phyloP scores from a whole-genome alignment of 345 rosid genomes.

The Brassica cretica region DNA sequence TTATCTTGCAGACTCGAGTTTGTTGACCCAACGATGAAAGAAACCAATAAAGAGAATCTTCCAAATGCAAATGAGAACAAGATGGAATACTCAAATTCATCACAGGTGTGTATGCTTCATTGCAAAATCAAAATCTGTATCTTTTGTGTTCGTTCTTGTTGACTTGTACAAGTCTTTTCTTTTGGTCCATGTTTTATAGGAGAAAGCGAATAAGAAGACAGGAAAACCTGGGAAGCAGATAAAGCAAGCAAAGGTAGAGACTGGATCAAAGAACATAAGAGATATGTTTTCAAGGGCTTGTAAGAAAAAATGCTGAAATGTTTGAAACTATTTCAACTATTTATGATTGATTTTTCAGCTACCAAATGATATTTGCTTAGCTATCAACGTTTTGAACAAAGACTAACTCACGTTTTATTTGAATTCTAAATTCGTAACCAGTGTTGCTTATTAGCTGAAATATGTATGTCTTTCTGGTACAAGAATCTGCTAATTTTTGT shows the following conservation, averaged over 20 bases:
- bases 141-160: neutral
- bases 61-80: conserved; percentile 37
- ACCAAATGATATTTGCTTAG: neutral
- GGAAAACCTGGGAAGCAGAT: conserved; percentile 56
- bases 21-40: conserved; percentile 41
- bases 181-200: conserved; percentile 42
- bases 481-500: no score
- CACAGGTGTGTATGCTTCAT: conserved; percentile 50
- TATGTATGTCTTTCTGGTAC: neutral
- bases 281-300: conserved; percentile 88
- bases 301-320: conserved; percentile 44
- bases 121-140: no score
- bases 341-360: neutral
- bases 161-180: neutral
- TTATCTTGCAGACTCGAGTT: conserved; percentile 54
- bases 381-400: neutral
- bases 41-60: conserved; percentile 38
- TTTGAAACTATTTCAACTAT: neutral
- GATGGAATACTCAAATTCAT: conserved; percentile 38
- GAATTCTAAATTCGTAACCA: no score
- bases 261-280: conserved; percentile 70
- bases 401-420: neutral
- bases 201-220: conserved; percentile 46
- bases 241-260: conserved; percentile 69
- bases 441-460: conserved; percentile 1